Percentiles rank a stretch among this genome's conserved stretches.
phyloP scores from a whole-genome alignment of 768 basidiomycete species.

The Pleurotus tuoliensis region DNA sequence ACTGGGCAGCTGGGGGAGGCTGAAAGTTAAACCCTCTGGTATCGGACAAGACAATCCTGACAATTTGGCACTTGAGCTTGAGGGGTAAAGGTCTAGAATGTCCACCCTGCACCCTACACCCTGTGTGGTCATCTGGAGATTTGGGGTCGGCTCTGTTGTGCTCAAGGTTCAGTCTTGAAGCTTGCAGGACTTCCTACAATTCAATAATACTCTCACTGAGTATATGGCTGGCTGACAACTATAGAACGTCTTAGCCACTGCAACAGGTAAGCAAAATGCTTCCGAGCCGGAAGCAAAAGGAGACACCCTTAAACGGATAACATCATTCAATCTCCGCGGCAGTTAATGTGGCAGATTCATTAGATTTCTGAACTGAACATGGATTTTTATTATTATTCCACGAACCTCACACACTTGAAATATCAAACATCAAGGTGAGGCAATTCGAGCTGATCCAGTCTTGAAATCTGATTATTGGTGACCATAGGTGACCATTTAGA shows the following conservation, averaged over 20 bases:
- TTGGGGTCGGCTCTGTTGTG: not conserved
- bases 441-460: too few relatives aligned
- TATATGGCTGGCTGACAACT: too few relatives aligned
- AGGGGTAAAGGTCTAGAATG: too few relatives aligned
- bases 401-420: not conserved
- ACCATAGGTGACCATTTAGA: too few relatives aligned
- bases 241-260: too few relatives aligned
- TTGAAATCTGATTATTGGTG: too few relatives aligned
- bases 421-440: not conserved
- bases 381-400: too few relatives aligned
- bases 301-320: not conserved
- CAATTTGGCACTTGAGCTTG: not conserved
- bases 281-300: not conserved
- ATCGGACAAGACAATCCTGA: constrained; percentile 1
- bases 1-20: too few relatives aligned
- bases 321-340: constrained; percentile 1
- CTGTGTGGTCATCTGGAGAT: not conserved
- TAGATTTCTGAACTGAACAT: not conserved
- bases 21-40: not conserved
- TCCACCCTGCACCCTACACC: not conserved
- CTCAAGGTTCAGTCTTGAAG: too few relatives aligned
- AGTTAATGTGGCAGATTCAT: not conserved
- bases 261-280: not conserved
- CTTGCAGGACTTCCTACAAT: too few relatives aligned
- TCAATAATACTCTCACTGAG: too few relatives aligned